phyloP scores from a whole-genome alignment of 1,284 basidiomycete species.

The Amylostereum areolatum region DNA sequence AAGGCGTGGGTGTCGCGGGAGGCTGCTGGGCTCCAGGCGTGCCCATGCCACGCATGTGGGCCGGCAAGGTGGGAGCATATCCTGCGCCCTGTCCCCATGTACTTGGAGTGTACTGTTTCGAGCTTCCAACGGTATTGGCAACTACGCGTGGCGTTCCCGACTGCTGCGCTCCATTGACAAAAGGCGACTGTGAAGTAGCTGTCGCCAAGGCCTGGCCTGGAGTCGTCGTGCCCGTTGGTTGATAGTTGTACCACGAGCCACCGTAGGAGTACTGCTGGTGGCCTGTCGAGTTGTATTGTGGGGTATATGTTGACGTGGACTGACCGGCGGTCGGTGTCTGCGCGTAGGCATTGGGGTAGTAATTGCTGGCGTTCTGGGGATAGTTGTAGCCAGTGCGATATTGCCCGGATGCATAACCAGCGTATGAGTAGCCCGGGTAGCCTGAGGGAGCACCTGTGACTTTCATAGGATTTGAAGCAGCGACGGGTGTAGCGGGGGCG shows the following conservation, averaged over 20 bases:
- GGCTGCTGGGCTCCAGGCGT: slow-evolving; percentile 8
- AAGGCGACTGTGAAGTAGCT: slow-evolving; percentile 29
- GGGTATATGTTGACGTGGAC: slow-evolving; percentile 9
- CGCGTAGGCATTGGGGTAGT: slow-evolving; percentile 19
- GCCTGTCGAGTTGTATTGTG: slow-evolving; percentile 18
- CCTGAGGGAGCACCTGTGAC: slow-evolving; percentile 13
- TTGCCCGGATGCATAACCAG: slow-evolving; percentile 17
- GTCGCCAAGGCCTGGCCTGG: slow-evolving; percentile 13
- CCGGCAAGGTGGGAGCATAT: slow-evolving; percentile 32
- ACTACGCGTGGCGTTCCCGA: slow-evolving; percentile 36
- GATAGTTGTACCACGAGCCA: slow-evolving; percentile 24
- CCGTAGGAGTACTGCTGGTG: slow-evolving; percentile 29
- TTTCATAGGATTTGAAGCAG: slow-evolving; percentile 12
- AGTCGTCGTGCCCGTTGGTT: too few species aligned
- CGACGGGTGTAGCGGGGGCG: slow-evolving; percentile 11
- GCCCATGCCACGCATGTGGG: slow-evolving; percentile 27
- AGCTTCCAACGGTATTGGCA: slow-evolving; percentile 37
- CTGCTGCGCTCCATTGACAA: slow-evolving; percentile 27
- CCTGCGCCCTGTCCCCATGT: slow-evolving; percentile 11
- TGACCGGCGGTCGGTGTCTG: slow-evolving; percentile 10
- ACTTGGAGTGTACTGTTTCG: slow-evolving; percentile 22
- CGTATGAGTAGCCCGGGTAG: slow-evolving; percentile 21
- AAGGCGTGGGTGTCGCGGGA: slow-evolving; percentile 19
- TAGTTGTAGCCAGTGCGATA: slow-evolving; percentile 25
- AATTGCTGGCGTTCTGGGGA: slow-evolving; percentile 17